Percentiles rank a stretch among this genome's conserved stretches.
Conservation (phyloP, 331 rosid species). For the Rhamnella rubrinervis region DNA sequence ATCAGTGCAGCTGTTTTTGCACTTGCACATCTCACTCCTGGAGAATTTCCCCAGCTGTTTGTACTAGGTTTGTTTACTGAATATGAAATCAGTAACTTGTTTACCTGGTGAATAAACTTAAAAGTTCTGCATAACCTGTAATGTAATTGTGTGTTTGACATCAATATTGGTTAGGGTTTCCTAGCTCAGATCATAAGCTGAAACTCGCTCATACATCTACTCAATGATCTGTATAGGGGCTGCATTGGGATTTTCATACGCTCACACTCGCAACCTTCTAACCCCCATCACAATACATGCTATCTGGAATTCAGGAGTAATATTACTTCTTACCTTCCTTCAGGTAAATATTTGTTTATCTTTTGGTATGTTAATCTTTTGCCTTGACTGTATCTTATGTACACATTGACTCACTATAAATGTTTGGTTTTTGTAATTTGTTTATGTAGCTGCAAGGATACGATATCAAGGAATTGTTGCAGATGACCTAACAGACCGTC, state of each 20-base stretch:
- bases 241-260: conserved; percentile 87
- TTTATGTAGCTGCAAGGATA: conserved; percentile 81
- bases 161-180: background rate
- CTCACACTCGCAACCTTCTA: conserved; percentile 93
- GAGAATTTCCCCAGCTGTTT: conserved; percentile 90
- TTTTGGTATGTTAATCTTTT: background rate
- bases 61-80: conserved; percentile 53
- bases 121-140: background rate
- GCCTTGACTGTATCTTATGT: background rate
- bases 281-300: conserved; percentile 94
- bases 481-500: conserved; percentile 49
- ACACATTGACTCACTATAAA: background rate
- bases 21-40: conserved; percentile 96
- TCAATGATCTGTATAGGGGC: conserved; percentile 46
- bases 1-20: conserved; percentile 83
- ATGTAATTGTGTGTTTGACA: background rate
- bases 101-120: background rate
- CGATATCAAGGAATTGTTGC: conserved; percentile 91
- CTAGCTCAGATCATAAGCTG: background rate
- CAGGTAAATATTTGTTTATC: conserved; percentile 42
- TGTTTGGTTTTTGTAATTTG: conserved; percentile 2
- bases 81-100: background rate
- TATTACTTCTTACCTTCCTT: conserved; percentile 79
- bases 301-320: conserved; percentile 92
- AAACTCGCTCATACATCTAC: background rate